Conservation (phyloP, 2,329 filamentous ascomycete species). For the Apiospora arundinis region DNA sequence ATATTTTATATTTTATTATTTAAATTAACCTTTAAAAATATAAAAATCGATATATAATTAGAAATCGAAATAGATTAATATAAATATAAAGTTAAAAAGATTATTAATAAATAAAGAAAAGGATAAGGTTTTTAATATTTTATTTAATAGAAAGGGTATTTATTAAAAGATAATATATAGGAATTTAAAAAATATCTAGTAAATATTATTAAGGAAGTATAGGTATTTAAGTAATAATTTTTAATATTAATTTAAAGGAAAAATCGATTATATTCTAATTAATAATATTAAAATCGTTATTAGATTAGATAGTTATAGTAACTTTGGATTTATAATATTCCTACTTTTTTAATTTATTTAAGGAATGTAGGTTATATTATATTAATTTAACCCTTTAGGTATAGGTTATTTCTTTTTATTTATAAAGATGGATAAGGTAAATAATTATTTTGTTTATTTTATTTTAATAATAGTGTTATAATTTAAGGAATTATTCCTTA, state of each 20-base stretch:
- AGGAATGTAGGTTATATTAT: no score
- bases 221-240: neutral
- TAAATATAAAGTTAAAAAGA: neutral
- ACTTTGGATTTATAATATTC: no score
- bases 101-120: neutral
- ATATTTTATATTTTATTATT: constrained; percentile 21
- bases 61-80: neutral
- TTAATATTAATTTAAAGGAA: neutral
- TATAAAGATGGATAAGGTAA: neutral
- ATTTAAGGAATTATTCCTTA: no score
- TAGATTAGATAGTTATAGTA: neutral
- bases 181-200: neutral
- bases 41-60: no score
- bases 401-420: no score
- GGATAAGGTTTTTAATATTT: neutral
- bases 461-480: no score
- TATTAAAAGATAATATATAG: neutral
- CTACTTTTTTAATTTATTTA: no score
- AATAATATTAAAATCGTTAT: neutral
- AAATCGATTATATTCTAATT: neutral
- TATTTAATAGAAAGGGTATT: constrained; percentile 6
- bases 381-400: neutral
- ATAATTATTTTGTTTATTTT: no score
- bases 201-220: neutral
- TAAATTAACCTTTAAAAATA: neutral